These are phyloP conservation scores for Kazachstania bromeliacearum DNA, from an alignment of 805 yeast species.

Conservation along the genomic window DNA sequence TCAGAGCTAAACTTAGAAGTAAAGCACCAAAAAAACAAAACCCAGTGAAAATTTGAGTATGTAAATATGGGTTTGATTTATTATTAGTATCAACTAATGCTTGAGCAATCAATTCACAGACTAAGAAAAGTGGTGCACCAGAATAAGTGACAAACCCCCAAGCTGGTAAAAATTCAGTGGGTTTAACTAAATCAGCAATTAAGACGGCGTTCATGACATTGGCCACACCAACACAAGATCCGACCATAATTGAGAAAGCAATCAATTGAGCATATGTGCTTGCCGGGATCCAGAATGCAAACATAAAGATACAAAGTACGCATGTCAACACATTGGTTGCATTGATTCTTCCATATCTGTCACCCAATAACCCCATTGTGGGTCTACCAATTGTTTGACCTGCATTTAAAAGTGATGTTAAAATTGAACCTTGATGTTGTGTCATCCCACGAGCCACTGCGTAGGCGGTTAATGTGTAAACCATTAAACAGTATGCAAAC, in stretches of 20 bases:
- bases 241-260: constrained; percentile 34
- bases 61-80: constrained; percentile 38
- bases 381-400: constrained; percentile 43
- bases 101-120: constrained; percentile 46
- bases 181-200: constrained; percentile 34
- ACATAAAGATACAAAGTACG: constrained; percentile 31
- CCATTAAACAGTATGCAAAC: constrained; percentile 34
- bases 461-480: constrained; percentile 39
- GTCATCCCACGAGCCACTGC: constrained; percentile 38
- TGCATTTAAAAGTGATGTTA: constrained; percentile 37
- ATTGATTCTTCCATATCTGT: constrained; percentile 38
- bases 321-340: constrained; percentile 31
- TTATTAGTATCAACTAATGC: constrained; percentile 30
- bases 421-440: constrained; percentile 33
- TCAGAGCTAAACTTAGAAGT: constrained; percentile 35
- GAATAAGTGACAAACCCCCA: constrained; percentile 28
- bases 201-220: constrained; percentile 33
- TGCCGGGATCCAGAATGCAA: constrained; percentile 41
- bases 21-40: constrained; percentile 36
- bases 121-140: constrained; percentile 31
- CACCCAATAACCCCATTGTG: constrained; percentile 35
- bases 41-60: constrained; percentile 56
- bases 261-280: constrained; percentile 32
- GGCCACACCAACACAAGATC: constrained; percentile 37
- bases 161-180: constrained; percentile 30